phyloP scores from a whole-genome alignment of 2,329 filamentous ascomycete genomes.

The Penicillium sp. region DNA sequence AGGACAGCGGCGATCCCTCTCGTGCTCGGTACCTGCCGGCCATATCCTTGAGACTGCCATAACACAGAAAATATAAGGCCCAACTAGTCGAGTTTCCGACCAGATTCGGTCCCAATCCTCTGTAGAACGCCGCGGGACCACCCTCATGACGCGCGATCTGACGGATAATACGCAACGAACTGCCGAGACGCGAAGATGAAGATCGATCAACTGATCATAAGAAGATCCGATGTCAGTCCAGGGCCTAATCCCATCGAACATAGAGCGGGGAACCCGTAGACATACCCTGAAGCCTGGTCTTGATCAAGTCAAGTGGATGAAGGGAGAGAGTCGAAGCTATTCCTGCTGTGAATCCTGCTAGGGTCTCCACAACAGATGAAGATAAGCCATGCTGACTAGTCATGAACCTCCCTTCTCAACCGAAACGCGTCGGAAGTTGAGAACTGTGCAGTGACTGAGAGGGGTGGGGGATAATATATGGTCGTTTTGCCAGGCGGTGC shows the following conservation, averaged over 20 bases:
- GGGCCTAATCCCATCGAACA: too few species aligned
- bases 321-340: conserved; percentile 82
- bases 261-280: conserved; percentile 21
- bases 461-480: neutral
- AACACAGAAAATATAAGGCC: conserved; percentile 88
- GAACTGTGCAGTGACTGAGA: neutral
- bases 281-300: conserved; percentile 88
- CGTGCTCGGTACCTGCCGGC: conserved; percentile 48
- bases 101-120: conserved; percentile 87
- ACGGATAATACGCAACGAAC: conserved; percentile 57
- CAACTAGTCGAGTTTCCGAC: conserved; percentile 88
- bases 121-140: conserved; percentile 73
- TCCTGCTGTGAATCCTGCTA: conserved; percentile 89
- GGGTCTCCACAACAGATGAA: conserved; percentile 80
- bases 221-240: too few species aligned
- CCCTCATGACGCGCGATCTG: conserved; percentile 60
- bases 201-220: conserved; percentile 59
- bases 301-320: conserved; percentile 93
- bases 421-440: neutral
- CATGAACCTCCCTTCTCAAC: conserved; percentile 39
- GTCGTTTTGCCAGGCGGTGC: conserved; percentile 4
- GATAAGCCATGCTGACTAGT: conserved; percentile 62
- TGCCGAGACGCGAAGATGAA: conserved; percentile 53
- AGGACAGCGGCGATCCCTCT: conserved; percentile 50
- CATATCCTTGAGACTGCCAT: conserved; percentile 62